These are phyloP conservation scores for Colletotrichum sp. DNA, from an alignment of 2,329 filamentous ascomycete species.

Conservation along the genomic window DNA sequence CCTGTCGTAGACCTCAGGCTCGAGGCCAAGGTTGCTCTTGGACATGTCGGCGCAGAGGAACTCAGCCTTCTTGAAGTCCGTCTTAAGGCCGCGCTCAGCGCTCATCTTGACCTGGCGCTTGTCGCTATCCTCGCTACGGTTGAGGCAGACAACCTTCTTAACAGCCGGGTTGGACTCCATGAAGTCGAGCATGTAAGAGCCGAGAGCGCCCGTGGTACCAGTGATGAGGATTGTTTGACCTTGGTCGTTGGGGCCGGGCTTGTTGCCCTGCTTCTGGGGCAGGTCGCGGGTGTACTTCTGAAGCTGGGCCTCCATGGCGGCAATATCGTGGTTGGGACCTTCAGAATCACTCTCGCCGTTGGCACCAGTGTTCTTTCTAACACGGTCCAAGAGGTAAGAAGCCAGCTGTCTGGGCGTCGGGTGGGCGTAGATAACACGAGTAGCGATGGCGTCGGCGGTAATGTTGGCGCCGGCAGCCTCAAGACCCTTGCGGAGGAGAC, in stretches of 20 bases:
- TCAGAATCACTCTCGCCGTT: slow-evolving; percentile 8
- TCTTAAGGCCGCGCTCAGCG: slow-evolving; percentile 41
- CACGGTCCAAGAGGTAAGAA: slow-evolving; percentile 31
- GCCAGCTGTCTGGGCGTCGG: slow-evolving; percentile 40
- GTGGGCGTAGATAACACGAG: slow-evolving; percentile 43
- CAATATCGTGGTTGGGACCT: slow-evolving; percentile 24
- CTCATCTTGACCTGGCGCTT: slow-evolving; percentile 41
- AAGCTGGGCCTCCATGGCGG: slow-evolving; percentile 37
- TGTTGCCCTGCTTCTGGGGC: slow-evolving; percentile 24
- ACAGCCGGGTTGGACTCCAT: slow-evolving; percentile 39
- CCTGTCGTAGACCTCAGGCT: slow-evolving; percentile 34
- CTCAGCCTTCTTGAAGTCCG: slow-evolving; percentile 43
- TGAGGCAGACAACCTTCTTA: slow-evolving; percentile 51
- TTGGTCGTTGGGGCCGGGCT: slow-evolving; percentile 32
- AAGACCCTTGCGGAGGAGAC: slow-evolving; percentile 38
- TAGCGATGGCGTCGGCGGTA: slow-evolving; percentile 38
- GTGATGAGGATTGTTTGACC: slow-evolving; percentile 31
- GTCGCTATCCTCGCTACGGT: slow-evolving; percentile 48
- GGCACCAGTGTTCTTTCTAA: not conserved
- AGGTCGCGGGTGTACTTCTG: slow-evolving; percentile 39
- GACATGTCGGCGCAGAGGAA: slow-evolving; percentile 56
- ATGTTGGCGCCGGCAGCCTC: slow-evolving; percentile 34
- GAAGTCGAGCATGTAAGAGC: slow-evolving; percentile 26
- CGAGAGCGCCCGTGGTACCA: slow-evolving; percentile 10
- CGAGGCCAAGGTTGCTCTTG: slow-evolving; percentile 52